phyloP scores from a whole-genome alignment of 768 basidiomycete species.

The Lactarius vividus region DNA sequence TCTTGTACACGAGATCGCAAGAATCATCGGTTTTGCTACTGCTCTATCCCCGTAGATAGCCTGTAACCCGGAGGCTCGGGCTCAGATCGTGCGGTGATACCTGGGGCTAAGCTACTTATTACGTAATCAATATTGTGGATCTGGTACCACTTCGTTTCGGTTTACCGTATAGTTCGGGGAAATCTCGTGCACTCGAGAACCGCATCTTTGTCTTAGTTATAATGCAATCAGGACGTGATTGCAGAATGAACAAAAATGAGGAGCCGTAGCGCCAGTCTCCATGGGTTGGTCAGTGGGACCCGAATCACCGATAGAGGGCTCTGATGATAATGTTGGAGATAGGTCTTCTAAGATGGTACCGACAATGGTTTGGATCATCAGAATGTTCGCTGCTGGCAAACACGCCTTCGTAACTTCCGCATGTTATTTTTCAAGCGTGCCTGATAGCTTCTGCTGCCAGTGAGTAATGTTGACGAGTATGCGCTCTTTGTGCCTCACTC shows the following conservation, averaged over 20 bases:
- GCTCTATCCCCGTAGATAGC: too few species aligned
- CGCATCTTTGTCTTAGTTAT: slow-evolving; percentile 1
- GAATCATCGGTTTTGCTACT: not conserved
- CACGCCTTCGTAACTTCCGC: not conserved
- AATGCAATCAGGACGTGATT: not conserved
- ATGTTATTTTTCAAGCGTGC: not conserved
- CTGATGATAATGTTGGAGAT: not conserved
- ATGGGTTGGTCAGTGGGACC: not conserved
- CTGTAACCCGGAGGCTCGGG: not conserved
- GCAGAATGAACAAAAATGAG: not conserved
- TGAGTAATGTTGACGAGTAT: not conserved
- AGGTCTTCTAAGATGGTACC: not conserved
- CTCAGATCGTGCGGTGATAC: too few species aligned
- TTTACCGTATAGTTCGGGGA: not conserved
- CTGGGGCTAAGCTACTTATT: not conserved
- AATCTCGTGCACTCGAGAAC: not conserved
- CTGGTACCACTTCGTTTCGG: not conserved
- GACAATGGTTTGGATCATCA: not conserved
- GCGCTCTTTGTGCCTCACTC: not conserved
- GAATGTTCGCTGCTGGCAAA: not conserved
- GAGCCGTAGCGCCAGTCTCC: not conserved
- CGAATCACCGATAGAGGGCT: not conserved
- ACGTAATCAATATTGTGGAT: not conserved
- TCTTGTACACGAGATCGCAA: not conserved
- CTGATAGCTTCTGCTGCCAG: not conserved